Conservation (phyloP, 345 rosid species). For the Punica granatum region DNA sequence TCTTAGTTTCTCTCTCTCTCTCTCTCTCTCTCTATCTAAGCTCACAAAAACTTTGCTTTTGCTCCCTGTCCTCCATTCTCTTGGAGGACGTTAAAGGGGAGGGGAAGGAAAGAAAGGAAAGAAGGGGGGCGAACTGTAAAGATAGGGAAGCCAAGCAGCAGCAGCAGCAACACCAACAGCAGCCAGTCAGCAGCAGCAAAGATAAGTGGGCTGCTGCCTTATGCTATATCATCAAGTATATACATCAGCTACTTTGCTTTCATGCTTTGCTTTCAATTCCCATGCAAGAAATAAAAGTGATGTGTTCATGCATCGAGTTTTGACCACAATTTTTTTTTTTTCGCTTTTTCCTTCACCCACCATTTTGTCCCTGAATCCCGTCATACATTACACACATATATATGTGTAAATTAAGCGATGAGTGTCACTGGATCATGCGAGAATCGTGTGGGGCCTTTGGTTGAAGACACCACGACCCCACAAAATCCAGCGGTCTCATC, state of each 20-base stretch:
- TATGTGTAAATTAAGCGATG: too few relatives aligned
- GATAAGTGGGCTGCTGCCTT: not conserved
- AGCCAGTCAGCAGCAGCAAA: too few relatives aligned
- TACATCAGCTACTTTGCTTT: too few relatives aligned
- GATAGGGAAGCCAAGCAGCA: not conserved
- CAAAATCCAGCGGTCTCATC: too few relatives aligned
- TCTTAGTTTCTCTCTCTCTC: not conserved
- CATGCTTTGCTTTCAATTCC: not conserved
- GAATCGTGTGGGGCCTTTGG: too few relatives aligned
- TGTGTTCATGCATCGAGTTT: not conserved
- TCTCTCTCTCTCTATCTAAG: too few relatives aligned
- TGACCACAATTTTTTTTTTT: not conserved
- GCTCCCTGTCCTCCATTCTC: slow-evolving; percentile 10
- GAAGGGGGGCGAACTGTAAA: not conserved
- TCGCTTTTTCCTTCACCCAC: not conserved
- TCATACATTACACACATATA: not conserved
- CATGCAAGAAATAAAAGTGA: not conserved
- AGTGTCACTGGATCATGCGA: too few relatives aligned
- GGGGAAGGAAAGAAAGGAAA: not conserved
- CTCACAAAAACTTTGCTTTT: not conserved
- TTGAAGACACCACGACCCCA: too few relatives aligned
- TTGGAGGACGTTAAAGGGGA: slow-evolving; percentile 11
- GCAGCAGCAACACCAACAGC: not conserved
- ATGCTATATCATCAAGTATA: too few relatives aligned
- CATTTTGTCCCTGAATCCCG: not conserved